Evolutionary conservation across 2,329 filamentous ascomycete genomes (phyloP), one percentile per base, ranked within the genome.

Genomic region (Trichoderma sp.): DNA sequence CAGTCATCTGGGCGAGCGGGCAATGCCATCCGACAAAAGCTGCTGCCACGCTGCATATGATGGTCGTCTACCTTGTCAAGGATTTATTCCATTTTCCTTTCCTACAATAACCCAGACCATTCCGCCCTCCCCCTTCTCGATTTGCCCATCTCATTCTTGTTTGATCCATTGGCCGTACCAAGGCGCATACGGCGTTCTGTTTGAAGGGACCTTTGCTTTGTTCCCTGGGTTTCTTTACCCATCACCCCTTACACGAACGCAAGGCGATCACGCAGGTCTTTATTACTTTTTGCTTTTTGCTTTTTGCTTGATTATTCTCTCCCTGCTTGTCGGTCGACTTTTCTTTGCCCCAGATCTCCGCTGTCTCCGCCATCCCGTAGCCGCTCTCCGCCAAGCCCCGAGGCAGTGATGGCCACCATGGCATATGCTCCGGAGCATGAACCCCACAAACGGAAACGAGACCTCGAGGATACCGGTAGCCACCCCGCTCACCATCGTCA

Each of bases 391-490:
- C 65, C 65, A n/a, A 57, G 32, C 26, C 12, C 34, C 66, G 39
- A 53, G 26, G 58, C 24, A 39, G 30, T 43, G n/a, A 70, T 57
- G 26, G 30, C 72, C 60, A 75, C 72, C 70, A 85, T 85, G 84
- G 82, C 83, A 75, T 83, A 84, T 78, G 80, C 78, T 76, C 77
- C 80, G 73, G 83, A 83, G 36, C 74, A 78, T 69, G 82, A 85
- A 70, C 78, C 81, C 74, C 81, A 82, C 78, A 86, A 86, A 80
- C 83, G 85, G 74, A 86, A 86, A 77, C 84, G 84, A 75, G 83
- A 84, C 73, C 76, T 80, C 71, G 84, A 86, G 75, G 84, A 86
- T 76, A 80, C 76, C 74, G 81, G 81, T 75, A 15, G 21, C 43
- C 58, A 63, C 18, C 58, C 60, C 36, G 32, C 43, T 18, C 58